A percentile compares a stretch with the other conserved stretches of the same genome.
phyloP scores from a whole-genome alignment of 2,329 filamentous ascomycete species.

The Phymatotrichopsis omnivora region DNA sequence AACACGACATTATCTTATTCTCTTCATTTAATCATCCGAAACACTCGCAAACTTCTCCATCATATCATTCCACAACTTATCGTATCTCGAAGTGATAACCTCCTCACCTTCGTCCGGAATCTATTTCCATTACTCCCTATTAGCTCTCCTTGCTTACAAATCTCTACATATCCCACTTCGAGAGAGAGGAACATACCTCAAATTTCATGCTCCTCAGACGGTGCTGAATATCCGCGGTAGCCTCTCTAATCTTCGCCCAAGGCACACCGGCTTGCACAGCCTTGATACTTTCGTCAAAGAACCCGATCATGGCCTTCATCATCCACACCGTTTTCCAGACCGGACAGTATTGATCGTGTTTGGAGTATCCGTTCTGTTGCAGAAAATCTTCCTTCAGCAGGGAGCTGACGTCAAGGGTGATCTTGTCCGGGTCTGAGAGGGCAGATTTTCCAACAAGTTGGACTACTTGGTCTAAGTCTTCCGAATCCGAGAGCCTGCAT shows the following conservation, averaged over 20 bases:
- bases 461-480: slow-evolving; percentile 96
- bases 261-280: slow-evolving; percentile 79
- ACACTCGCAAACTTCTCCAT: slow-evolving; percentile 96
- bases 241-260: slow-evolving; percentile 88
- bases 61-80: slow-evolving; percentile 83
- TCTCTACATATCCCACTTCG: too few relatives aligned
- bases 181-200: slow-evolving; percentile 47
- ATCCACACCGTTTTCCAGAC: slow-evolving; percentile 99
- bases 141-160: too few relatives aligned
- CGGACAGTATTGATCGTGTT: slow-evolving; percentile 98
- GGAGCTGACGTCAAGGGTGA: slow-evolving; percentile 83
- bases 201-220: slow-evolving; percentile 92
- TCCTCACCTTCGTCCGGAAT: slow-evolving; percentile 71
- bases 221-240: slow-evolving; percentile 74
- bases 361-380: slow-evolving; percentile 97
- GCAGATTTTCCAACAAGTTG: slow-evolving; percentile 97
- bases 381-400: slow-evolving; percentile 97
- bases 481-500: slow-evolving; percentile 64
- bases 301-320: slow-evolving; percentile 99
- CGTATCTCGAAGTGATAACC: slow-evolving; percentile 61
- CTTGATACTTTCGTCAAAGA: slow-evolving; percentile 96
- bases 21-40: slow-evolving; percentile 69
- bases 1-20: too few relatives aligned
- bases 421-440: slow-evolving; percentile 93
- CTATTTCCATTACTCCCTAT: slow-evolving; percentile 13